Percentiles rank a stretch among this genome's conserved stretches.
These are phyloP conservation scores for Metrosideros polymorpha DNA, from an alignment of 441 rosid genomes.

Conservation along the genomic window DNA sequence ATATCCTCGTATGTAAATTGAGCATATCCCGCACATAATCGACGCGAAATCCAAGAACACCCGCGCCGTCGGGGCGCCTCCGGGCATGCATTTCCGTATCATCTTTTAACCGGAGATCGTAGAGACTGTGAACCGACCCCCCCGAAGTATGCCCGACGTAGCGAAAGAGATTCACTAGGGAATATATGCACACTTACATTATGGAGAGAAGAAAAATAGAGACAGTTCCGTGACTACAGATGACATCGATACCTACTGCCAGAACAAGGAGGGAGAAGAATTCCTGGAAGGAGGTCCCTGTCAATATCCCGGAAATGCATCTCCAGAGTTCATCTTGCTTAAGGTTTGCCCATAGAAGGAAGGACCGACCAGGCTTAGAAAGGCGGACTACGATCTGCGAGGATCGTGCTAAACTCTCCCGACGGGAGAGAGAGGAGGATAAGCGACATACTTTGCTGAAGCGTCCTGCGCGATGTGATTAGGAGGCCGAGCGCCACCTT, in stretches of 20 bases:
- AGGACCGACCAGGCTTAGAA: background rate
- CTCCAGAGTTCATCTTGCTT: background rate
- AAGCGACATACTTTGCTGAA: slow-evolving; percentile 42
- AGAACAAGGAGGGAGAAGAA: slow-evolving; percentile 8
- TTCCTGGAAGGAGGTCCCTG: background rate
- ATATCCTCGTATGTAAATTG: too few species aligned
- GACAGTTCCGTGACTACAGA: background rate
- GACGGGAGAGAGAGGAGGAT: slow-evolving; percentile 68
- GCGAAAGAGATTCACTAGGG: background rate
- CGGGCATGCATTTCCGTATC: background rate
- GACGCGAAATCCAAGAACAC: background rate
- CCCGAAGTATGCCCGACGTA: background rate
- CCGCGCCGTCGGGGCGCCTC: background rate
- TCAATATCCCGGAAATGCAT: background rate
- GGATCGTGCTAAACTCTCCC: slow-evolving; percentile 46
- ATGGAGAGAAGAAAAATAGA: background rate
- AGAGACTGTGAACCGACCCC: background rate
- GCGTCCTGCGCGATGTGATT: slow-evolving; percentile 29
- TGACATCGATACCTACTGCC: slow-evolving; percentile 12
- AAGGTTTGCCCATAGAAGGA: background rate
- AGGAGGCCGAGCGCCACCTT: slow-evolving; percentile 22
- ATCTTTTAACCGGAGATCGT: background rate
- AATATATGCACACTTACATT: slow-evolving; percentile 33
- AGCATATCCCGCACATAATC: too few species aligned
- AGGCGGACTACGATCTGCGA: background rate